Percentiles rank a stretch among this genome's conserved stretches.
These are phyloP conservation scores for Aethionema arabicum DNA, from an alignment of 345 rosid genomes.

Conservation along the genomic window DNA sequence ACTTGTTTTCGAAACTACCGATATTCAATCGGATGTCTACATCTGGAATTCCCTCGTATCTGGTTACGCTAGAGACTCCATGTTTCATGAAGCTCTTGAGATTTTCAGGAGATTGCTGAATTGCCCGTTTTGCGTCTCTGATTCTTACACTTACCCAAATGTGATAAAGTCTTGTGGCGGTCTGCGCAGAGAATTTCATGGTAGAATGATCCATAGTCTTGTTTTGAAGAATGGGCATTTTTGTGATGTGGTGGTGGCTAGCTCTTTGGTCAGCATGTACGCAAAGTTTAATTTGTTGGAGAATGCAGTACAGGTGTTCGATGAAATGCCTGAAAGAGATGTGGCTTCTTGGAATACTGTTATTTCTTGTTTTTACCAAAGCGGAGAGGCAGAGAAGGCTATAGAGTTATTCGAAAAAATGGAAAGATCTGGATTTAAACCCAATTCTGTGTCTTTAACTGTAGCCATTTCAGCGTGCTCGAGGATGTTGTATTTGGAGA, in stretches of 20 bases:
- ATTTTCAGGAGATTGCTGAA: slow-evolving; percentile 44
- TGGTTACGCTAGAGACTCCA: slow-evolving; percentile 48
- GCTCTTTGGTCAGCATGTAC: slow-evolving; percentile 60
- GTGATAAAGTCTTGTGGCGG: slow-evolving; percentile 63
- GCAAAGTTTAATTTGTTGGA: slow-evolving; percentile 46
- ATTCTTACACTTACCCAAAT: slow-evolving; percentile 61
- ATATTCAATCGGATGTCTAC: slow-evolving; percentile 44
- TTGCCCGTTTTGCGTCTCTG: slow-evolving; percentile 45
- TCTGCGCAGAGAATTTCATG: slow-evolving; percentile 44
- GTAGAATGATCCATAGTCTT: slow-evolving; percentile 54
- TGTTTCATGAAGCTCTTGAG: slow-evolving; percentile 53
- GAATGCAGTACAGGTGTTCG: slow-evolving; percentile 48
- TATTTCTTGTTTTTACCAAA: slow-evolving; percentile 68
- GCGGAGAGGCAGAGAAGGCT: slow-evolving; percentile 57
- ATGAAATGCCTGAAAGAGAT: slow-evolving; percentile 69
- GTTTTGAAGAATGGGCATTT: slow-evolving; percentile 52
- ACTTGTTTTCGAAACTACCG: slow-evolving; percentile 42
- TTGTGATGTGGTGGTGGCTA: slow-evolving; percentile 53
- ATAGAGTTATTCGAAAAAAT: slow-evolving; percentile 51
- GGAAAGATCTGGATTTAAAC: slow-evolving; percentile 56
- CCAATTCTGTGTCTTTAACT: slow-evolving; percentile 60
- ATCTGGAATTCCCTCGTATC: slow-evolving; percentile 65
- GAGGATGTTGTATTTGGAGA: slow-evolving; percentile 59
- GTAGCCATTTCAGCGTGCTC: slow-evolving; percentile 54
- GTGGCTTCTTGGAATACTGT: slow-evolving; percentile 68